Evolutionary conservation across 2,329 filamentous ascomycete species (phyloP).

Genomic region (Aureobasidium namibiae): DNA sequence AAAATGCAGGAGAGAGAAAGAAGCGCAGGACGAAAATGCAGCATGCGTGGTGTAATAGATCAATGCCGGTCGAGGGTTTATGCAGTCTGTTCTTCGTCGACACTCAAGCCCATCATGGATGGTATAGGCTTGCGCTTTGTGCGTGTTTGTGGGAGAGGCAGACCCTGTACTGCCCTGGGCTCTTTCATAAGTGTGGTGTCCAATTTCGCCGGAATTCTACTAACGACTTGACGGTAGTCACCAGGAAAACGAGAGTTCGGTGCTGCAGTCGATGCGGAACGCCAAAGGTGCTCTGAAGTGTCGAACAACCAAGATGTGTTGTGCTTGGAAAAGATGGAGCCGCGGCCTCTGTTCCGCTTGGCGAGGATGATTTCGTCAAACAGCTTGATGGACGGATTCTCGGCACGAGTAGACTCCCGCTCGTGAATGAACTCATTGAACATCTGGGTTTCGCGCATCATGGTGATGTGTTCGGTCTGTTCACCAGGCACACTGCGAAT

Average conservation of each 20-base stretch:
- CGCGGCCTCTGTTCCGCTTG: constrained; percentile 62
- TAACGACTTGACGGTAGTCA: constrained; percentile 45
- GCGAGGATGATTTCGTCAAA: constrained; percentile 81
- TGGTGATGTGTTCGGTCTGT: constrained; percentile 54
- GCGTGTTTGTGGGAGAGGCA: constrained; percentile 53
- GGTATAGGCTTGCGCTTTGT: constrained; percentile 43
- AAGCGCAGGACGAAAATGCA: not conserved
- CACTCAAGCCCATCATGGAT: constrained; percentile 27
- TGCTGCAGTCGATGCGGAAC: constrained; percentile 52
- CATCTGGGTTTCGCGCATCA: constrained; percentile 57
- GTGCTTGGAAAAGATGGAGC: constrained; percentile 55
- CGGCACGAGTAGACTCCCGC: constrained; percentile 56
- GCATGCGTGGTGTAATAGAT: not conserved
- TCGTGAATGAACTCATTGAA: constrained; percentile 84
- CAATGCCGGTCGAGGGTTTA: not conserved
- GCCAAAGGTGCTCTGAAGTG: constrained; percentile 71
- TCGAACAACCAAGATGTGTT: constrained; percentile 60
- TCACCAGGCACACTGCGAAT: constrained; percentile 56
- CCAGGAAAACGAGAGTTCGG: constrained; percentile 46
- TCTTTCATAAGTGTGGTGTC: constrained; percentile 87
- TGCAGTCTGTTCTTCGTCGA: not conserved
- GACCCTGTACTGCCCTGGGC: constrained; percentile 78
- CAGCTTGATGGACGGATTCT: constrained; percentile 60
- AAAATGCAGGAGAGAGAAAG: not conserved
- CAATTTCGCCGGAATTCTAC: constrained; percentile 68